Conservation (phyloP, 345 rosid species). For the Euclidium syriacum region DNA sequence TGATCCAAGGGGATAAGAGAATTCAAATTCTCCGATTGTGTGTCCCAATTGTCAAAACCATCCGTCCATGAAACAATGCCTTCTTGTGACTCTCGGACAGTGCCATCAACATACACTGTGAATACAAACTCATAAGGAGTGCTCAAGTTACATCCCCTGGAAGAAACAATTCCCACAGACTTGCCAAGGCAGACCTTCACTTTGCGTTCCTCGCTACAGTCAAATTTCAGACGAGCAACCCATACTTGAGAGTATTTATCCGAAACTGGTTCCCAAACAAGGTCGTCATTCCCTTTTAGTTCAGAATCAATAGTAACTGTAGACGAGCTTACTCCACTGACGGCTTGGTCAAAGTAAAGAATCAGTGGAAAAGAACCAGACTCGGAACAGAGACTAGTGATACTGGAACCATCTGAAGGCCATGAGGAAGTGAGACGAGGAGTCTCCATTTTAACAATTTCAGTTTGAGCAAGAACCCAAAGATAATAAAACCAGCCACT, state of each 20-base stretch:
- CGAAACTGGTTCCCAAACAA: slow-evolving; percentile 62
- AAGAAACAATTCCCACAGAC: slow-evolving; percentile 60
- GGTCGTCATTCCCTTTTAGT: slow-evolving; percentile 33
- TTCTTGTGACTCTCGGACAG: slow-evolving; percentile 26
- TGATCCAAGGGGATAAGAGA: slow-evolving; percentile 29
- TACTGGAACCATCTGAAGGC: slow-evolving; percentile 67
- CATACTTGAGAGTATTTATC: slow-evolving; percentile 40
- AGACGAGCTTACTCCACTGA: slow-evolving; percentile 63
- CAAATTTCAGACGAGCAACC: slow-evolving; percentile 49
- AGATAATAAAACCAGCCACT: slow-evolving; percentile 98
- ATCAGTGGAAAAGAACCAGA: slow-evolving; percentile 55
- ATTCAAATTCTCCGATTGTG: slow-evolving; percentile 36
- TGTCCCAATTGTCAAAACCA: slow-evolving; percentile 42
- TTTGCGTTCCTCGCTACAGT: slow-evolving; percentile 24
- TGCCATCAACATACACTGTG: slow-evolving; percentile 38
- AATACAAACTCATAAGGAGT: slow-evolving; percentile 41
- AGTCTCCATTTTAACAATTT: slow-evolving; percentile 56
- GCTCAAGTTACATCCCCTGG: slow-evolving; percentile 44
- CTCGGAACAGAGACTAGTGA: slow-evolving; percentile 32
- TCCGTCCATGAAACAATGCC: slow-evolving; percentile 51
- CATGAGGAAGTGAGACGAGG: slow-evolving; percentile 71
- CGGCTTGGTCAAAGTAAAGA: slow-evolving; percentile 74
- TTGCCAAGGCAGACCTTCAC: slow-evolving; percentile 62
- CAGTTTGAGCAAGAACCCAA: slow-evolving; percentile 92
- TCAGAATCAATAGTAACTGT: slow-evolving; percentile 44